A percentile compares a stretch with the other conserved stretches of the same genome.
These are phyloP conservation scores for Diaporthe capsici DNA, from an alignment of 2,329 filamentous ascomycete species.

Conservation along the genomic window DNA sequence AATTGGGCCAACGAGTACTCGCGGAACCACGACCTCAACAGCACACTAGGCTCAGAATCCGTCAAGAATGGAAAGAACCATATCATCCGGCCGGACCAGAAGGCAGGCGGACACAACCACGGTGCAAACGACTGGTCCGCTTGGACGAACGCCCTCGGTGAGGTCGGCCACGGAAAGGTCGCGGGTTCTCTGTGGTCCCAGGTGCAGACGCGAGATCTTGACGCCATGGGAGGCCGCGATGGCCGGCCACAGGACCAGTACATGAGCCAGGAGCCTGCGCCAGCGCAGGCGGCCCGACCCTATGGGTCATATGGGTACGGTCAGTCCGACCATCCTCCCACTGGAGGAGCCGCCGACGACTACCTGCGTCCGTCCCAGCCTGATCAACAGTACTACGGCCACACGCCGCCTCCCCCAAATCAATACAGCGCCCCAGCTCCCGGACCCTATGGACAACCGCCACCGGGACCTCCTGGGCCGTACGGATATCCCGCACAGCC, in stretches of 20 bases:
- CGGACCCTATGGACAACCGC: slow-evolving; percentile 43
- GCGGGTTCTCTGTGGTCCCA: slow-evolving; percentile 73
- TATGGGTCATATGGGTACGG: slow-evolving; percentile 34
- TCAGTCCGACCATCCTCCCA: slow-evolving; percentile 12
- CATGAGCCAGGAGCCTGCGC: slow-evolving; percentile 43
- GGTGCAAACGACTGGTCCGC: slow-evolving; percentile 50
- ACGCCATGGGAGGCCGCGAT: slow-evolving; percentile 66
- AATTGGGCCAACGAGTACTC: slow-evolving; percentile 82
- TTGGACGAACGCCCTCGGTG: slow-evolving; percentile 53
- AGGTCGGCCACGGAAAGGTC: slow-evolving; percentile 68
- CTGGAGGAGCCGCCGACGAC: slow-evolving; percentile 39
- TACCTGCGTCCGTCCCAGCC: slow-evolving; percentile 40
- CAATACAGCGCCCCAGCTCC: slow-evolving; percentile 48
- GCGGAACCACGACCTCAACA: slow-evolving; percentile 77
- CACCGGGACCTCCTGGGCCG: slow-evolving; percentile 38
- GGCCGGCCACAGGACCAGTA: slow-evolving; percentile 48
- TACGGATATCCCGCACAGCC: slow-evolving; percentile 49
- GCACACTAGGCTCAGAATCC: slow-evolving; percentile 84
- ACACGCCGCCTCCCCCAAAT: slow-evolving; percentile 52
- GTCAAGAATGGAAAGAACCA: slow-evolving; percentile 90
- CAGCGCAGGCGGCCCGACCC: slow-evolving; percentile 44
- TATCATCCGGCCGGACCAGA: slow-evolving; percentile 56
- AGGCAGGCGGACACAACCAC: slow-evolving; percentile 49
- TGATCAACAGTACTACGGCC: slow-evolving; percentile 44
- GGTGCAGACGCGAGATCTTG: slow-evolving; percentile 70